Percentiles rank a stretch among this genome's conserved stretches.
Evolutionary conservation across 2,329 filamentous ascomycete genomes (phyloP).

Genomic region (Pestalotiopsis sp.): DNA sequence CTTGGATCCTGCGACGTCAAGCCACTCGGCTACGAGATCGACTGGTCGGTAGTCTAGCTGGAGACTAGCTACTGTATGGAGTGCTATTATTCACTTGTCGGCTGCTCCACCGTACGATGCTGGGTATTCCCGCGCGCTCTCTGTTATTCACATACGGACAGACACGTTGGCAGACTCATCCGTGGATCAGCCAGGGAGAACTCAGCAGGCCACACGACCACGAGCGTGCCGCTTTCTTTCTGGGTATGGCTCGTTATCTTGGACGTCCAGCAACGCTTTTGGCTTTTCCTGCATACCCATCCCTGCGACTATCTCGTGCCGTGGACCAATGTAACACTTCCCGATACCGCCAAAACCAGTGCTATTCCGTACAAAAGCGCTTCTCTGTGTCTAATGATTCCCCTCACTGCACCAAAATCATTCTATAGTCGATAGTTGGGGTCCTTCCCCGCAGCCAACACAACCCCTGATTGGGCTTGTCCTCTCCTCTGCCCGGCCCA

Average conservation of each 20-base stretch:
- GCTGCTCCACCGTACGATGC: not conserved
- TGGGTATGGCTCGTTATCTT: not conserved
- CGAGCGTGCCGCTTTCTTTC: not conserved
- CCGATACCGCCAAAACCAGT: not conserved
- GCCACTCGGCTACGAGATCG: not conserved
- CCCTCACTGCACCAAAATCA: not conserved
- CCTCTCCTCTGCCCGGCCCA: not conserved
- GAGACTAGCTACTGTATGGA: not conserved
- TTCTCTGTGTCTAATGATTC: not conserved
- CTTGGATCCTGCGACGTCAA: not conserved
- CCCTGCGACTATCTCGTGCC: not conserved
- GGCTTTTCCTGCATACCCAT: not conserved
- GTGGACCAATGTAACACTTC: not conserved
- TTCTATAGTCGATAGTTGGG: constrained; percentile 7
- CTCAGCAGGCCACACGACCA: not conserved
- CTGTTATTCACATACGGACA: not conserved
- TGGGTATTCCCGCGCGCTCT: not conserved
- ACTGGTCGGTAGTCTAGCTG: not conserved
- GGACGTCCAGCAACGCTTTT: not conserved
- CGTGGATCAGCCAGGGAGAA: not conserved
- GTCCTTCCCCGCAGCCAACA: not conserved
- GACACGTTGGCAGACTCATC: not conserved
- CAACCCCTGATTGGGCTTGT: not conserved
- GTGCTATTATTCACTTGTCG: not conserved
- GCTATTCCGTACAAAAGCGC: not conserved